Evolutionary conservation across 768 basidiomycete genomes (phyloP).

Genomic region (Holtermannia corniformis): DNA sequence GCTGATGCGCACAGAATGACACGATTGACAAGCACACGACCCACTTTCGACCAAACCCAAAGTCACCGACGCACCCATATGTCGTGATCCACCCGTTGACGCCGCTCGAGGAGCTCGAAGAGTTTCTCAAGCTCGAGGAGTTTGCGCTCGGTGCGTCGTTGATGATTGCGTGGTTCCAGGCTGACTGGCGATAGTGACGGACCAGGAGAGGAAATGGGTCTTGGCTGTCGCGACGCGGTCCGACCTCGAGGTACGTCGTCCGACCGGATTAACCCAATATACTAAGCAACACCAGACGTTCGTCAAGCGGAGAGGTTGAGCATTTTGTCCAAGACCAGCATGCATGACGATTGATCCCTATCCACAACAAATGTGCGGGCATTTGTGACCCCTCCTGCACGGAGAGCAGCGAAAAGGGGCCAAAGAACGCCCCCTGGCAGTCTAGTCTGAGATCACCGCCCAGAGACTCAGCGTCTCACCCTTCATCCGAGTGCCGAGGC

Average conservation of each 20-base stretch:
- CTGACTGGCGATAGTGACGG: slow-evolving; percentile 56
- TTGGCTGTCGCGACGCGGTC: slow-evolving; percentile 35
- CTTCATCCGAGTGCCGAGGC: not conserved
- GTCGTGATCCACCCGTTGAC: slow-evolving; percentile 67
- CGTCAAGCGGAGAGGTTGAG: slow-evolving; percentile 31
- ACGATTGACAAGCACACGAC: slow-evolving; percentile 32
- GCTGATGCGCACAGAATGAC: slow-evolving; percentile 37
- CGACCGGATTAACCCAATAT: not conserved
- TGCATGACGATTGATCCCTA: not conserved
- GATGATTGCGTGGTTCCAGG: not conserved
- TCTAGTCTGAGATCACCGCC: slow-evolving; percentile 16
- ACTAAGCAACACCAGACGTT: slow-evolving; percentile 20
- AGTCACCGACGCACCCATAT: slow-evolving; percentile 22
- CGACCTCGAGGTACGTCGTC: slow-evolving; percentile 37
- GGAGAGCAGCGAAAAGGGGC: slow-evolving; percentile 5
- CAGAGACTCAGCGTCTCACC: not conserved
- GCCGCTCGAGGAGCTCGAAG: slow-evolving; percentile 68
- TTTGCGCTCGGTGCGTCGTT: slow-evolving; percentile 27
- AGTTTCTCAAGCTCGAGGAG: slow-evolving; percentile 49
- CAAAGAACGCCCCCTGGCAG: slow-evolving; percentile 27
- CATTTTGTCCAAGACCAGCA: not conserved
- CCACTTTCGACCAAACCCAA: slow-evolving; percentile 31
- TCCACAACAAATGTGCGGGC: not conserved
- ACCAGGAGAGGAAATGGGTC: slow-evolving; percentile 44
- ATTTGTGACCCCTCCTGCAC: not conserved